phyloP scores from a whole-genome alignment of 1,284 basidiomycete species.

The Meira miltonrushii region DNA sequence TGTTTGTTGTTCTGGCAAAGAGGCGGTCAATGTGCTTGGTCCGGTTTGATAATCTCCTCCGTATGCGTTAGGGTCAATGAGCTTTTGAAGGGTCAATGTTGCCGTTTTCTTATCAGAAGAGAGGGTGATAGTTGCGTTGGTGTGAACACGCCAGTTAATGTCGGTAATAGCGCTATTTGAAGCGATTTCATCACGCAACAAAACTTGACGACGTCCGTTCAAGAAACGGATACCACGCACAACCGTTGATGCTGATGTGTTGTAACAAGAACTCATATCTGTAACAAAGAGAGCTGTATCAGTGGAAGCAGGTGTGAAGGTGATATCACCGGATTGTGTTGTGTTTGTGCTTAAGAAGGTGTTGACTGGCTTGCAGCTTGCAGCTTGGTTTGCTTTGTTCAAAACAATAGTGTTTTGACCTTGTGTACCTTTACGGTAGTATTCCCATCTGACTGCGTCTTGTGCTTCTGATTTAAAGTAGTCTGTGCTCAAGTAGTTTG shows the following conservation, averaged over 20 bases:
- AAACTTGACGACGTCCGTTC: constrained; percentile 82
- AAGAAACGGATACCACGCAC: constrained; percentile 81
- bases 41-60: constrained; percentile 53
- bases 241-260: constrained; percentile 58
- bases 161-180: constrained; percentile 25
- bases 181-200: constrained; percentile 58
- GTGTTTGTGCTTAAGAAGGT: constrained; percentile 62
- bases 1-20: constrained; percentile 41
- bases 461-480: constrained; percentile 46
- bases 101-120: constrained; percentile 57
- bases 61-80: constrained; percentile 58
- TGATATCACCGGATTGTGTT: constrained; percentile 68
- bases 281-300: constrained; percentile 80
- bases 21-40: constrained; percentile 24
- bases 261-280: constrained; percentile 76
- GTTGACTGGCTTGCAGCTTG: constrained; percentile 63
- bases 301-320: constrained; percentile 59
- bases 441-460: constrained; percentile 37
- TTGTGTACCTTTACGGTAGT: constrained; percentile 88
- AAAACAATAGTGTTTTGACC: constrained; percentile 93
- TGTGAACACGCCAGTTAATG: constrained; percentile 90
- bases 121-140: constrained; percentile 65
- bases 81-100: constrained; percentile 62
- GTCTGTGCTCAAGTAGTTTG: constrained; percentile 64
- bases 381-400: constrained; percentile 72